Conservation (phyloP, 2,329 filamentous ascomycete genomes). For the Meredithiella fracta region DNA sequence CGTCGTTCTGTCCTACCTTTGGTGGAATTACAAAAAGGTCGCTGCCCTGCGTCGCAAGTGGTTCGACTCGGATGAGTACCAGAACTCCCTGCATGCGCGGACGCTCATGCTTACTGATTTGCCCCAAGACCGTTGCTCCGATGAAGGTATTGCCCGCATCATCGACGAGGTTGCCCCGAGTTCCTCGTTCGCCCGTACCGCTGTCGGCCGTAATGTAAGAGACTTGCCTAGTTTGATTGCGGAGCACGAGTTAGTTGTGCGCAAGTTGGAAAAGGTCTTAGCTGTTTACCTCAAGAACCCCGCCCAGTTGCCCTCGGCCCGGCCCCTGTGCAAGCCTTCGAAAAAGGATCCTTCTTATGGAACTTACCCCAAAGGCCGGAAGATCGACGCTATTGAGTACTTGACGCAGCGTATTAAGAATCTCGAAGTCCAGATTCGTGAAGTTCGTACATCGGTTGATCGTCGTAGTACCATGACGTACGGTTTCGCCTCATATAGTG, state of each 20-base stretch:
- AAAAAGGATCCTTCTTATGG: constrained; percentile 58
- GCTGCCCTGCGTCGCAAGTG: constrained; percentile 56
- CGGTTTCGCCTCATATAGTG: constrained; percentile 86
- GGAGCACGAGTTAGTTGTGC: constrained; percentile 65
- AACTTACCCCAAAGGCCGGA: constrained; percentile 50
- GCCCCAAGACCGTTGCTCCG: constrained; percentile 55
- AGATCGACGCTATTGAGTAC: constrained; percentile 89
- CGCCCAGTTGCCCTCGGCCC: constrained; percentile 54
- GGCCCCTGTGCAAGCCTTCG: constrained; percentile 64
- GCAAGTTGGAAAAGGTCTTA: constrained; percentile 64
- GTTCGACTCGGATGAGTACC: constrained; percentile 75
- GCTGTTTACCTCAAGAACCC: constrained; percentile 87
- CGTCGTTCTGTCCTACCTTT: constrained; percentile 66
- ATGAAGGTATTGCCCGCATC: constrained; percentile 75
- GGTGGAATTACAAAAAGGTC: constrained; percentile 75
- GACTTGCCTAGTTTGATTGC: constrained; percentile 72
- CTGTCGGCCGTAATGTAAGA: constrained; percentile 83
- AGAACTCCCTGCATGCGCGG: constrained; percentile 65
- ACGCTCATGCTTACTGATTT: constrained; percentile 59
- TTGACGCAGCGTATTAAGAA: constrained; percentile 68
- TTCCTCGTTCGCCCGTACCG: constrained; percentile 60
- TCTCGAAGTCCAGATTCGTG: constrained; percentile 69
- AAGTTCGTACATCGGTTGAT: constrained; percentile 67
- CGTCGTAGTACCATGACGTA: constrained; percentile 77
- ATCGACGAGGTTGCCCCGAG: constrained; percentile 67